These are phyloP conservation scores for Chamaenerion angustifolium DNA, from an alignment of 345 rosid genomes.

Conservation along the genomic window DNA sequence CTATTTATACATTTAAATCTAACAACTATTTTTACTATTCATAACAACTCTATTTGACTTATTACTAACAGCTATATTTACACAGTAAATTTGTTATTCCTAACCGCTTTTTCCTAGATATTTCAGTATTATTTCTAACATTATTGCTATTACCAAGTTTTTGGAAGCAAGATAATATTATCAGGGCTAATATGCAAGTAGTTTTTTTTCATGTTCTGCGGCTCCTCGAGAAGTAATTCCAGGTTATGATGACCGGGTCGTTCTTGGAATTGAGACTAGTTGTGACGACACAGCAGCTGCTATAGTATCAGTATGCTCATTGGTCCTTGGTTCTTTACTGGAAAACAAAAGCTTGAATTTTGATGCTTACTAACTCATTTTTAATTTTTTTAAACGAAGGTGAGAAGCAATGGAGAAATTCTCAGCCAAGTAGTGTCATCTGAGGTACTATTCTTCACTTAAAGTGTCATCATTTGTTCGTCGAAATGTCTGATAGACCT, in stretches of 20 bases:
- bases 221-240: conserved; percentile 2
- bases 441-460: conserved; percentile 44
- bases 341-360: background rate
- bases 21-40: too few relatives aligned
- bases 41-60: too few relatives aligned
- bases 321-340: background rate
- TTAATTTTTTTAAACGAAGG: conserved; percentile 32
- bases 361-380: conserved; percentile 3
- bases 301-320: conserved; percentile 43
- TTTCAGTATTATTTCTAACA: too few relatives aligned
- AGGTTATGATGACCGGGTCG: conserved; percentile 36
- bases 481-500: conserved; percentile 1
- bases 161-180: too few relatives aligned
- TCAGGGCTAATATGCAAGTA: too few relatives aligned
- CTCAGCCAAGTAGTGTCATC: conserved; percentile 90
- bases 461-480: background rate
- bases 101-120: too few relatives aligned
- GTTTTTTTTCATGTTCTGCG: too few relatives aligned
- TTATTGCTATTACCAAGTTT: too few relatives aligned
- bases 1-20: too few relatives aligned
- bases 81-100: too few relatives aligned
- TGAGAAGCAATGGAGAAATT: conserved; percentile 70
- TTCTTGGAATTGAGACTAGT: conserved; percentile 91
- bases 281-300: conserved; percentile 98
- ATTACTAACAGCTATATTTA: too few relatives aligned